Evolutionary conservation across 768 basidiomycete species (phyloP).

Genomic region (Trametes cinnabarina): DNA sequence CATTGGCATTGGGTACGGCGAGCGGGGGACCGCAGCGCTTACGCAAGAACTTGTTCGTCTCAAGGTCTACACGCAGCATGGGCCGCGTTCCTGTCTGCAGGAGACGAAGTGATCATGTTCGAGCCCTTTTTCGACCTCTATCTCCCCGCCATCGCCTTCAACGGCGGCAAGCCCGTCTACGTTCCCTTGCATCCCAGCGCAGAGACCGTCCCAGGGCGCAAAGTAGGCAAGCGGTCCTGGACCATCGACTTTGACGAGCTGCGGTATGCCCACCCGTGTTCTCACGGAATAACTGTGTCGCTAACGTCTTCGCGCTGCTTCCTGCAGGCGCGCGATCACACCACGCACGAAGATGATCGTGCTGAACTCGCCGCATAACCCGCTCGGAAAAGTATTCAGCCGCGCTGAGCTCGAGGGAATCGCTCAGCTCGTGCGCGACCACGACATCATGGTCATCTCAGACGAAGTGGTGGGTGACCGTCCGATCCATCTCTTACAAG

Average conservation of each 20-base stretch:
- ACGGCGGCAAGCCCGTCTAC: conserved; percentile 88
- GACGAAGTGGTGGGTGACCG: conserved; percentile 92
- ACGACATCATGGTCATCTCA: conserved; percentile 86
- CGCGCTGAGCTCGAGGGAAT: conserved; percentile 78
- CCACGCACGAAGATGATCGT: conserved; percentile 92
- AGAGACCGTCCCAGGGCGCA: conserved; percentile 30
- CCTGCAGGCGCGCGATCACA: conserved; percentile 69
- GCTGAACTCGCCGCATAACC: conserved; percentile 95
- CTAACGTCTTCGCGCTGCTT: not conserved
- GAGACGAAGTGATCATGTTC: conserved; percentile 97
- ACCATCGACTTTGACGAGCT: conserved; percentile 86
- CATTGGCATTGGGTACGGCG: too few species aligned
- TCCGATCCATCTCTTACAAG: too few species aligned
- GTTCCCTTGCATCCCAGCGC: conserved; percentile 89
- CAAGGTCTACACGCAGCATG: conserved; percentile 93
- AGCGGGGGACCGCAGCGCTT: too few species aligned
- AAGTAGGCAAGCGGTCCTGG: conserved; percentile 73
- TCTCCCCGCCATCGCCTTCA: conserved; percentile 87
- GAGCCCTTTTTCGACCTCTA: conserved; percentile 98
- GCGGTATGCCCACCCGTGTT: conserved; percentile 42
- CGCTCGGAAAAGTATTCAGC: conserved; percentile 93
- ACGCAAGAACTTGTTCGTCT: too few species aligned
- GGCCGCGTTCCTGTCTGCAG: conserved; percentile 84
- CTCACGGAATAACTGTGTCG: too few species aligned
- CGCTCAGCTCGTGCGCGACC: conserved; percentile 83